These are phyloP conservation scores for Mycosphaerelloides madeirae DNA, from an alignment of 2,329 filamentous ascomycete genomes.

Conservation along the genomic window DNA sequence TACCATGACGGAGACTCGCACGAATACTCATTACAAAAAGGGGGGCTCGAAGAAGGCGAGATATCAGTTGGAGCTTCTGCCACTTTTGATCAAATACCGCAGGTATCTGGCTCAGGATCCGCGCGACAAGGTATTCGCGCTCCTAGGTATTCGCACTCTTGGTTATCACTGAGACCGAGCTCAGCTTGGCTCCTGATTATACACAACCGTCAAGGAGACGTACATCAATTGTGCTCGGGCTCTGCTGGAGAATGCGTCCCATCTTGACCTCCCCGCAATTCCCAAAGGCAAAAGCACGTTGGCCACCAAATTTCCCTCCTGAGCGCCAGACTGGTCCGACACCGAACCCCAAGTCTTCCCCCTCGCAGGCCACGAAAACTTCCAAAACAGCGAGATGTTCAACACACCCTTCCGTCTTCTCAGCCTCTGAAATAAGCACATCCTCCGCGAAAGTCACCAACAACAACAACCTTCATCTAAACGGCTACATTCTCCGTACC, in stretches of 20 bases:
- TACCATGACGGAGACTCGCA: slow-evolving; percentile 3
- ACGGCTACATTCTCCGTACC: too few species aligned
- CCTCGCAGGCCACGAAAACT: slow-evolving; percentile 6
- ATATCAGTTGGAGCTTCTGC: too few species aligned
- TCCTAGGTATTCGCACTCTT: slow-evolving; percentile 7
- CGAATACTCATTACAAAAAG: slow-evolving; percentile 2
- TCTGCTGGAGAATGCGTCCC: not conserved
- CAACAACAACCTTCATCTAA: too few species aligned
- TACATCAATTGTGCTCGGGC: not conserved
- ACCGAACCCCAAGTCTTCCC: not conserved
- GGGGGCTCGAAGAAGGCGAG: too few species aligned
- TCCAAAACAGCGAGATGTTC: slow-evolving; percentile 1
- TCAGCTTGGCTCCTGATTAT: not conserved
- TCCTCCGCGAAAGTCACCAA: not conserved
- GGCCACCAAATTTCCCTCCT: not conserved
- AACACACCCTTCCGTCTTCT: slow-evolving; percentile 1
- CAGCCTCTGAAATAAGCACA: not conserved
- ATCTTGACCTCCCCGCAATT: not conserved
- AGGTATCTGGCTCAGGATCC: slow-evolving; percentile 2
- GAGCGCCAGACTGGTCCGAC: slow-evolving; percentile 8
- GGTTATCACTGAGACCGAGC: slow-evolving; percentile 1
- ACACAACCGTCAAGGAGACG: not conserved
- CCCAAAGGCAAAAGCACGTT: not conserved
- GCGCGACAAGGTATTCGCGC: slow-evolving; percentile 9
- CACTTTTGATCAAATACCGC: not conserved